A percentile compares a stretch with the other conserved stretches of the same genome.
Evolutionary conservation across 2,329 filamentous ascomycete genomes (phyloP).

Genomic region (Claviceps sp.): DNA sequence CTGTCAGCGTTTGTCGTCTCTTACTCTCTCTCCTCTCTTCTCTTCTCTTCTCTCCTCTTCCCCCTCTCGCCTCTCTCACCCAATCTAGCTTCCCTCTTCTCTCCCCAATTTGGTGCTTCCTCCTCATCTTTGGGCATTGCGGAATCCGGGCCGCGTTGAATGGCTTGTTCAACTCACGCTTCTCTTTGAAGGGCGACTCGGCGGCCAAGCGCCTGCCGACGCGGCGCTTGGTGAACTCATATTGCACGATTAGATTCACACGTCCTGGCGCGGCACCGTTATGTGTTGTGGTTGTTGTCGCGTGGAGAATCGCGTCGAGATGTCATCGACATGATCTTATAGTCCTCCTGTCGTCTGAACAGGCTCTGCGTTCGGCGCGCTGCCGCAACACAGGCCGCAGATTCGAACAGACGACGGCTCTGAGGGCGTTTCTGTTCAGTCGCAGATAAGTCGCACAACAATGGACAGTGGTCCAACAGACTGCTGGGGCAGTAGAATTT

Average conservation of each 20-base stretch:
- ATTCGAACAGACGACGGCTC: too few relatives aligned
- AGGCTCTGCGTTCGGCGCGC: too few relatives aligned
- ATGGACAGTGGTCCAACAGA: too few relatives aligned
- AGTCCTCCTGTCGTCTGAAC: background rate
- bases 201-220: slow-evolving; percentile 25
- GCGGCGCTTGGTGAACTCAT: slow-evolving; percentile 23
- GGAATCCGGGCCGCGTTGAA: background rate
- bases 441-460: too few relatives aligned
- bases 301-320: background rate
- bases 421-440: too few relatives aligned
- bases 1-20: background rate
- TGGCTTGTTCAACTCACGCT: slow-evolving; percentile 22
- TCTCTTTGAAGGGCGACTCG: slow-evolving; percentile 30
- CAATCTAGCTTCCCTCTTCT: background rate
- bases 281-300: background rate
- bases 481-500: too few relatives aligned
- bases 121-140: background rate
- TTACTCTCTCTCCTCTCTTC: background rate
- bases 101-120: background rate
- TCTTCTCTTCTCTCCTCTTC: background rate
- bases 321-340: slow-evolving; percentile 1
- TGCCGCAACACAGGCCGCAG: too few relatives aligned
- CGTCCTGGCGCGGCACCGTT: slow-evolving; percentile 7
- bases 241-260: slow-evolving; percentile 16
- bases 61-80: background rate